Percentiles rank a stretch among this genome's conserved stretches.
Evolutionary conservation across 2,329 filamentous ascomycete species (phyloP).

Genomic region (Ascochyta pisi): DNA sequence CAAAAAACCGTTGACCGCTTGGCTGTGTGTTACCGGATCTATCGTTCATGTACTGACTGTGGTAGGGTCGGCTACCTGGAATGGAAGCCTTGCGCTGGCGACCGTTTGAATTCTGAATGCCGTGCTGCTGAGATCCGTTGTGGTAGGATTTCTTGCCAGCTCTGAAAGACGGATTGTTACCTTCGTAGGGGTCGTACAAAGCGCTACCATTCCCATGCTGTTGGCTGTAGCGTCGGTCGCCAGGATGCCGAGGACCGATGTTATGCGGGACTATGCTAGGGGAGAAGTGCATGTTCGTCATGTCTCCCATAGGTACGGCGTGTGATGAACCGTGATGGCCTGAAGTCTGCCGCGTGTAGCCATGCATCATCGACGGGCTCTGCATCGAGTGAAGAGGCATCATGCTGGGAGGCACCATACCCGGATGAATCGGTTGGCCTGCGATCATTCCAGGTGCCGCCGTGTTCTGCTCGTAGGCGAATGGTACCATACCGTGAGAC

Average conservation of each 20-base stretch:
- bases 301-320: slow-evolving; percentile 32
- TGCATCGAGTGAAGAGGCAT: slow-evolving; percentile 20
- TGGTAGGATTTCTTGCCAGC: slow-evolving; percentile 23
- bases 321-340: slow-evolving; percentile 6
- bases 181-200: slow-evolving; percentile 41
- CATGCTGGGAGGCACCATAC: slow-evolving; percentile 16
- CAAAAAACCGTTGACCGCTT: slow-evolving; percentile 9
- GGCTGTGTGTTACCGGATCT: slow-evolving; percentile 5
- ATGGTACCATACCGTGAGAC: slow-evolving; percentile 19
- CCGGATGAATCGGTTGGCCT: slow-evolving; percentile 20
- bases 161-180: slow-evolving; percentile 30
- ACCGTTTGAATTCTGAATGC: slow-evolving; percentile 19
- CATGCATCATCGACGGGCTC: slow-evolving; percentile 18
- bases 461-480: slow-evolving; percentile 19
- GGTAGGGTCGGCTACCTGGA: slow-evolving; percentile 15
- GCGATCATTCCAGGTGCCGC: slow-evolving; percentile 19
- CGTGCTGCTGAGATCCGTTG: slow-evolving; percentile 21
- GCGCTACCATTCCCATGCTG: slow-evolving; percentile 3
- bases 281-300: slow-evolving; percentile 37
- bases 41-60: slow-evolving; percentile 21
- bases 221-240: slow-evolving; percentile 21
- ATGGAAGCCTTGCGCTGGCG: slow-evolving; percentile 34
- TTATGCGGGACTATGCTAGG: slow-evolving; percentile 14
- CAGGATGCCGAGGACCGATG: slow-evolving; percentile 16
- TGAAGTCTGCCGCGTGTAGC: slow-evolving; percentile 21